Percentiles rank a stretch among this genome's conserved stretches.
phyloP scores from a whole-genome alignment of 2,329 filamentous ascomycete genomes.

The Arthrinium puccinioides region DNA sequence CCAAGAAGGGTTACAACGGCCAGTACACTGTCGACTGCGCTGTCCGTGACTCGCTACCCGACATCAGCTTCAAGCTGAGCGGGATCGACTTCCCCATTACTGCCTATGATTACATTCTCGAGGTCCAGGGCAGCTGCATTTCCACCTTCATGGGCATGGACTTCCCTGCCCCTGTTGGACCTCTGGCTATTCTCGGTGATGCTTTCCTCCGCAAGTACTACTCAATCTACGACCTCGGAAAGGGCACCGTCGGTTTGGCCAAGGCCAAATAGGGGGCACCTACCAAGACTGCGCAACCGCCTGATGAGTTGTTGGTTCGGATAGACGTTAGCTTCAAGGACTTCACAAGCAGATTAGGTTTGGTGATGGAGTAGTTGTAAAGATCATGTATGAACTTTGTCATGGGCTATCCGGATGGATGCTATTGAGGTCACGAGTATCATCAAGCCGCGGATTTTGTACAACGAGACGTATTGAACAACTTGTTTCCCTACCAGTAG shows the following conservation, averaged over 20 bases:
- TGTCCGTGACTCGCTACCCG: conserved; percentile 76
- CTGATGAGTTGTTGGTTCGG: no score
- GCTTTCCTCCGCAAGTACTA: conserved; percentile 82
- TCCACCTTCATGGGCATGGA: conserved; percentile 98
- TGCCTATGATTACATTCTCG: conserved; percentile 89
- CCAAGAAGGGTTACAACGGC: conserved; percentile 95
- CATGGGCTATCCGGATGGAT: no score
- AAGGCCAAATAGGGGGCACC: conserved; percentile 57
- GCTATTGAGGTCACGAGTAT: no score
- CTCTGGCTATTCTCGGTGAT: conserved; percentile 90
- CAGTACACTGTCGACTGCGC: conserved; percentile 92
- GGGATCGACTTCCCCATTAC: conserved; percentile 91
- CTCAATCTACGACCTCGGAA: conserved; percentile 93
- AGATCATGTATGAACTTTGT: no score
- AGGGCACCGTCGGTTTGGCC: conserved; percentile 81
- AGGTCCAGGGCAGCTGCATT: conserved; percentile 92
- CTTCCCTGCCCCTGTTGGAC: conserved; percentile 78
- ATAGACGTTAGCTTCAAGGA: no score
- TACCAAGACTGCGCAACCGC: no score
- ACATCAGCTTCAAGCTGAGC: conserved; percentile 82
- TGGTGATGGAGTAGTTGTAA: no score
- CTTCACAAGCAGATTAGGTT: no score
- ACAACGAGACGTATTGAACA: no score
- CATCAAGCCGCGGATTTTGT: no score
- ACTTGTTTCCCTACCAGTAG: no score